Base-by-base conservation (phyloP, 129 eudicot genomes). In the Helianthus tuberosus region DNA sequence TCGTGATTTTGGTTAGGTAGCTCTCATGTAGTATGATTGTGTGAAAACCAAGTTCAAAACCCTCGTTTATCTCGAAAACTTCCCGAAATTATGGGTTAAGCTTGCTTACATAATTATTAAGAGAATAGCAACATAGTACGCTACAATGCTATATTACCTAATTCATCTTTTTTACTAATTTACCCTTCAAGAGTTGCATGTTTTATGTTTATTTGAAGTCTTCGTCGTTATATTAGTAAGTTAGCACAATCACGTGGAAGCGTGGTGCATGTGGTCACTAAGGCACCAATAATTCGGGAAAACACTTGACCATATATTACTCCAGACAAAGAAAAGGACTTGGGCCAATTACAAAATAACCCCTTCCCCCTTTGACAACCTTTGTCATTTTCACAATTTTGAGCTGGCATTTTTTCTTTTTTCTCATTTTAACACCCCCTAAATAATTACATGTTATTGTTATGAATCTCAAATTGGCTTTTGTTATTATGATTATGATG, bases 281-380 rank as follows among this genome's bases (percentile, higher is more conserved):
- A 70, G 48, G 75, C 38, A 32, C 27, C 70, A 77, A 69, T 77
- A 57, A 79, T 72, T 53, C 14, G 70, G 59, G 69, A 39, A 64
- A 72, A 73, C 64, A 57, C 35, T 53, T 74, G 43, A 57, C 63
- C 75, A 80, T 80, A 67, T 73, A 80, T 73, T 75, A 75, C 80
- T 59, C 66, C 68, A 75, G 84, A 80, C 84, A 80, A 35, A n/a
- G 80, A 80, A 75, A 80, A 80, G 27, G 84, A 80, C 84, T 60
- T 74, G 64, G 62, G 72, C 82, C 77, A 62, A 70, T 32, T 2
- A 62, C 66, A 78, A 62, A 12, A 54, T 54, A 16, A 54, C 61
- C 32, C 60, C 60, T 54, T 54, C 60, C 13, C 29, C 61, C 20
- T 54, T 53, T 8, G 12, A 20, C 16, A 16, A 27, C 59, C 25